phyloP scores from a whole-genome alignment of 768 basidiomycete genomes.

The Pleurotus citrinopileatus region DNA sequence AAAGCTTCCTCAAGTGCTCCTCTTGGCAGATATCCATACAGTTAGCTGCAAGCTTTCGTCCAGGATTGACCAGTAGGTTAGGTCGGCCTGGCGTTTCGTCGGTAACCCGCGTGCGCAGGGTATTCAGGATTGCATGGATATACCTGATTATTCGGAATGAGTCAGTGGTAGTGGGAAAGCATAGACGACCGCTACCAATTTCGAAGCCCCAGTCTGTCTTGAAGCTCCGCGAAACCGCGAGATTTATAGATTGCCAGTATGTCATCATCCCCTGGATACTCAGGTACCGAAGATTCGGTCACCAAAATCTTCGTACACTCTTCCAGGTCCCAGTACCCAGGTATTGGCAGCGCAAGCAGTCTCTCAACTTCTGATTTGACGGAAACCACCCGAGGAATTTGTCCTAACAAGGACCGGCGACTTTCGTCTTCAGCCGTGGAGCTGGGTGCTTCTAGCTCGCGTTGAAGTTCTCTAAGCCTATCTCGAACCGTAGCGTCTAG shows the following conservation, averaged over 20 bases:
- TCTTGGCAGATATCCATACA: conserved; percentile 48
- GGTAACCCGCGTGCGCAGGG: conserved; percentile 28
- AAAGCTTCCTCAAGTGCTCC: conserved; percentile 43
- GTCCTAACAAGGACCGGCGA: conserved; percentile 36
- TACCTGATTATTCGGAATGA: conserved; percentile 3
- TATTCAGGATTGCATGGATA: conserved; percentile 31
- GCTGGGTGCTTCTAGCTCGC: conserved; percentile 19
- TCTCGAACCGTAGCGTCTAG: conserved; percentile 34
- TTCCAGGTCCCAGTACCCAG: conserved; percentile 46
- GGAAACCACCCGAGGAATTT: conserved; percentile 40
- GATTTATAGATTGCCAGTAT: conserved; percentile 30
- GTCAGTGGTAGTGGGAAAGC: too few relatives aligned
- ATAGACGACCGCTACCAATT: conserved; percentile 18
- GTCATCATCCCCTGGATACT: conserved; percentile 38
- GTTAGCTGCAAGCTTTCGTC: conserved; percentile 32
- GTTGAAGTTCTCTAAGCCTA: conserved; percentile 32
- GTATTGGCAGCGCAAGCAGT: conserved; percentile 42
- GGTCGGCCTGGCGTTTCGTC: conserved; percentile 13
- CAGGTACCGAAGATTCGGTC: conserved; percentile 11
- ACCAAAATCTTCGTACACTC: conserved; percentile 34
- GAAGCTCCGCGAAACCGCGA: conserved; percentile 17
- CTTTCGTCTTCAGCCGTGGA: conserved; percentile 14
- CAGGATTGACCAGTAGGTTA: conserved; percentile 40
- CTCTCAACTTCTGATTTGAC: conserved; percentile 43
- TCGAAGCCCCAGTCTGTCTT: conserved; percentile 26